These are phyloP conservation scores for Arabidopsis hybrid DNA, from an alignment of 441 rosid species.

Conservation along the genomic window DNA sequence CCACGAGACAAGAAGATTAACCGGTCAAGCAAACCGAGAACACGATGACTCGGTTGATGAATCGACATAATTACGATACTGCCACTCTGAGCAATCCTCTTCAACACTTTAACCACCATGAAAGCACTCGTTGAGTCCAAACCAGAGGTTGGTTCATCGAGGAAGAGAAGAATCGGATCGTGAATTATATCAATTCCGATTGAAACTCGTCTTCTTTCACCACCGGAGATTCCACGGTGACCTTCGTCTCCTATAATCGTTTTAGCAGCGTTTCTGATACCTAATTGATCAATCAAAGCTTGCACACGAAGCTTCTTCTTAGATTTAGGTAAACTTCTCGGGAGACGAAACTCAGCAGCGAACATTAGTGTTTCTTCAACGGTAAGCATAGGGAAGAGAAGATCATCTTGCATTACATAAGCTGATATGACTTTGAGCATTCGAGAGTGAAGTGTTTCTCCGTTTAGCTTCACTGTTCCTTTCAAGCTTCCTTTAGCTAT, in stretches of 20 bases:
- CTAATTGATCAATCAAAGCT: conserved; percentile 77
- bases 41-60: conserved; percentile 47
- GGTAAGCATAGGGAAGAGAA: conserved; percentile 41
- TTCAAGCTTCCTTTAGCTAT: conserved; percentile 61
- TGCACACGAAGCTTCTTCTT: conserved; percentile 75
- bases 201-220: conserved; percentile 78
- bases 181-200: conserved; percentile 88
- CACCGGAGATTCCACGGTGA: conserved; percentile 73
- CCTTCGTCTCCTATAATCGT: conserved; percentile 68
- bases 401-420: conserved; percentile 72
- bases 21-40: conserved; percentile 40
- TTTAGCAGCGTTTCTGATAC: conserved; percentile 65
- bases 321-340: conserved; percentile 49
- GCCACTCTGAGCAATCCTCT: conserved; percentile 74
- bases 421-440: conserved; percentile 85
- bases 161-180: conserved; percentile 79
- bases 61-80: conserved; percentile 87
- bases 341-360: conserved; percentile 43
- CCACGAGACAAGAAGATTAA: conserved; percentile 42
- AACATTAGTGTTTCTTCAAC: conserved; percentile 40
- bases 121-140: conserved; percentile 84
- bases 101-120: conserved; percentile 80
- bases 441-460: conserved; percentile 68
- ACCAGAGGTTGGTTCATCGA: conserved; percentile 93
- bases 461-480: conserved; percentile 66